Percentiles rank a stretch among this genome's conserved stretches.
These are phyloP conservation scores for Tricholoma sp. DNA, from an alignment of 768 basidiomycete species.

Conservation along the genomic window DNA sequence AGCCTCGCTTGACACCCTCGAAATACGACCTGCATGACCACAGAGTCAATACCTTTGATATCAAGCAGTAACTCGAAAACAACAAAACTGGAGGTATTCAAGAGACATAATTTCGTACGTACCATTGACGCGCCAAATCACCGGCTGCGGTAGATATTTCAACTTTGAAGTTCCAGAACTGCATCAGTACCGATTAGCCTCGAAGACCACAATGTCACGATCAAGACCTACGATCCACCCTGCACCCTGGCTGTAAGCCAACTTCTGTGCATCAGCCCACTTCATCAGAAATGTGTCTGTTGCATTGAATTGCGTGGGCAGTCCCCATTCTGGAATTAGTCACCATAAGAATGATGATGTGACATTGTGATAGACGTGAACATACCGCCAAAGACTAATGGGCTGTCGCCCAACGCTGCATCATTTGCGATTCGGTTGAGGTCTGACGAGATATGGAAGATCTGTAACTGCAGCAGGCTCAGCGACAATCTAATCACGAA, in stretches of 20 bases:
- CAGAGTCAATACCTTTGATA: not conserved
- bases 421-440: slow-evolving; percentile 43
- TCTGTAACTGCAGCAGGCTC: not conserved
- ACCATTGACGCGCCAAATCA: slow-evolving; percentile 61
- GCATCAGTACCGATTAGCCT: not conserved
- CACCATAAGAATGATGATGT: not conserved
- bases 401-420: slow-evolving; percentile 31
- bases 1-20: slow-evolving; percentile 55
- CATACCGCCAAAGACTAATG: slow-evolving; percentile 37
- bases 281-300: slow-evolving; percentile 16
- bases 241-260: slow-evolving; percentile 50
- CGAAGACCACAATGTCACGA: not conserved
- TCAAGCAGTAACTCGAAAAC: not conserved
- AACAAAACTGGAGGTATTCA: not conserved
- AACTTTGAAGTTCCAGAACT: slow-evolving; percentile 71
- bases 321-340: slow-evolving; percentile 34
- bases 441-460: slow-evolving; percentile 32
- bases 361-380: not conserved
- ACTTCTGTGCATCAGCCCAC: slow-evolving; percentile 78
- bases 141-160: slow-evolving; percentile 51
- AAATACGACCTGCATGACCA: slow-evolving; percentile 59
- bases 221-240: slow-evolving; percentile 59
- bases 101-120: slow-evolving; percentile 14
- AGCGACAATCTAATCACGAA: slow-evolving; percentile 25
- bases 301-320: slow-evolving; percentile 31